Evolutionary conservation across 2,329 filamentous ascomycete species (phyloP), one percentile per base, ranked within the genome.

Genomic region (Neonectria neomacrospora): DNA sequence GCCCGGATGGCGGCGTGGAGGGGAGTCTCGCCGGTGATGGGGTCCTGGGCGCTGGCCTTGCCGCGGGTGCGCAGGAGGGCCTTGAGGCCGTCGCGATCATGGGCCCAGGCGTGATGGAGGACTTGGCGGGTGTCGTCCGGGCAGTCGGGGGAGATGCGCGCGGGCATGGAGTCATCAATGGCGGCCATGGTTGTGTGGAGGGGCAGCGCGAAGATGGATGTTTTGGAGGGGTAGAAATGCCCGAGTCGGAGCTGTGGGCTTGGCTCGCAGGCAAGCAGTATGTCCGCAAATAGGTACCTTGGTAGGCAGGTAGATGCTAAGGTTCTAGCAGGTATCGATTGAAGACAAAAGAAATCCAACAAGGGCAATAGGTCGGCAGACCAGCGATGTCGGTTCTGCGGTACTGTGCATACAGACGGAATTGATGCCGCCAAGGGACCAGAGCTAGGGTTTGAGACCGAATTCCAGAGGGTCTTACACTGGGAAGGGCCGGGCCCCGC

Each of bases 1-100:
- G 90, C 86, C n/a, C 93, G 91, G 75, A 98, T 92, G 41, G 94
- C 93, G 22, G 94, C 92, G 79, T 98, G 96, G 14, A 98, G 85
- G 10, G 95, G 94, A 9, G 94, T 94, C 78, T 91, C 93, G 64
- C 93, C 92, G 1, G 94, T 97, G 64, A 90, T 88, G 6, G 91
- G 86, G 74, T 98, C 95, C 78, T 95, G 93, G 5, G 91, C 88
- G 76, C 91, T 94, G 82, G 92, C 81, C 81, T 80, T 81, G 59
- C 82, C 90, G 52, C 85, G 88, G 3, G 80, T 84, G 72, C 86
- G 83, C 65, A 96, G 86, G 8, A 97, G 86, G 59, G 86, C 85
- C 76, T 90, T 90, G 44, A 97, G 85, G 53, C 85, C 84, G 37
- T 85, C 77, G 64, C 90, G 79, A 76, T 97, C 84, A 73, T 88